Evolutionary conservation across 345 rosid species (phyloP).

Genomic region (Trapa bicornis): DNA sequence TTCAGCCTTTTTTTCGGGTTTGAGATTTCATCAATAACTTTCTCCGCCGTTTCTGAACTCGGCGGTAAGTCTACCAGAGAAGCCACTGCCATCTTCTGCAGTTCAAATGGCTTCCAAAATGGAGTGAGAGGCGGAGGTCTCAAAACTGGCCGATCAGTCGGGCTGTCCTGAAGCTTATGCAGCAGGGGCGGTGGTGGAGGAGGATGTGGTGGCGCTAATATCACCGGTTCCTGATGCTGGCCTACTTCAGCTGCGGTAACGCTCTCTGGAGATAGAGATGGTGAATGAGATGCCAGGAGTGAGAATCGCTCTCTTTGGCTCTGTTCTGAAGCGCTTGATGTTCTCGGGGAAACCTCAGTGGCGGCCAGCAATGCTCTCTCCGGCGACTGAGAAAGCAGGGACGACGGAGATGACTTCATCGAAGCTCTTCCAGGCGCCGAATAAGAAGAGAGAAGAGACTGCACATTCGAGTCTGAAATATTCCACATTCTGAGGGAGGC

Average conservation of each 20-base stretch:
- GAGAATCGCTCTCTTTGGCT: slow-evolving; percentile 13
- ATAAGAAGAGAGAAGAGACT: slow-evolving; percentile 8
- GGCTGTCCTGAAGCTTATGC: slow-evolving; percentile 21
- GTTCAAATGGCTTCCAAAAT: slow-evolving; percentile 55
- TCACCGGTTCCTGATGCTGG: slow-evolving; percentile 8
- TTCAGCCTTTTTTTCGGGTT: slow-evolving; percentile 50
- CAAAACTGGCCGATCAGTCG: slow-evolving; percentile 25
- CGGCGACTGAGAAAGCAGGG: slow-evolving; percentile 43
- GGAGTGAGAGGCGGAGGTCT: slow-evolving; percentile 49
- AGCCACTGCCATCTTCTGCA: slow-evolving; percentile 24
- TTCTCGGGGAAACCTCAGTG: slow-evolving; percentile 8
- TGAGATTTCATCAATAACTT: slow-evolving; percentile 22
- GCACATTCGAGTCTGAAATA: slow-evolving; percentile 5
- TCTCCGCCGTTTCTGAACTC: slow-evolving; percentile 18
- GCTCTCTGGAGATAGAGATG: slow-evolving; percentile 14
- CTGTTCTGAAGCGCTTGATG: slow-evolving; percentile 10
- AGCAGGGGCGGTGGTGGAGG: slow-evolving; percentile 25
- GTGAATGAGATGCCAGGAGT: slow-evolving; percentile 14
- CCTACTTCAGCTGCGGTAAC: slow-evolving; percentile 4
- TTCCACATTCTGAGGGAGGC: slow-evolving; percentile 21
- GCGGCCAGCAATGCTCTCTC: slow-evolving; percentile 18
- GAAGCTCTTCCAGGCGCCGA: slow-evolving; percentile 7
- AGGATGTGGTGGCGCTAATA: slow-evolving; percentile 18
- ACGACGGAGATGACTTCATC: not conserved
- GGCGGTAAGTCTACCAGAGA: slow-evolving; percentile 37